Conservation (phyloP, 371 early-diverging fungal genomes). For the Mortierella sp. region DNA sequence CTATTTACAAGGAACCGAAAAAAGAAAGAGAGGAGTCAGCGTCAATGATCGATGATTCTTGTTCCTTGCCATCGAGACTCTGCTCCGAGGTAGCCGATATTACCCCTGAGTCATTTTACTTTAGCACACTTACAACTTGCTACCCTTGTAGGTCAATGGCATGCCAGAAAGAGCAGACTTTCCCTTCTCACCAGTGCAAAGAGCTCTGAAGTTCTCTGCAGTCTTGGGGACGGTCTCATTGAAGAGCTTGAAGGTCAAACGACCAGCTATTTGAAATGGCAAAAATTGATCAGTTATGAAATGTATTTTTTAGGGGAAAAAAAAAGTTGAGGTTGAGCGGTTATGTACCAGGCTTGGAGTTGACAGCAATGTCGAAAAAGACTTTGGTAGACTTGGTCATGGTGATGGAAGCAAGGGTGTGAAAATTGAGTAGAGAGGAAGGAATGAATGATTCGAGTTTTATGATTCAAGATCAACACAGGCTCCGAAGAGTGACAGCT, state of each 20-base stretch:
- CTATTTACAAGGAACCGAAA: slow-evolving; percentile 34
- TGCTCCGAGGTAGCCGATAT: neutral
- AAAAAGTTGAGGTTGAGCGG: no score
- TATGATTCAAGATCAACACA: neutral
- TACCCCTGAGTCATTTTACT: neutral
- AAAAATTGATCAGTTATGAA: neutral
- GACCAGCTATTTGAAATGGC: slow-evolving; percentile 58
- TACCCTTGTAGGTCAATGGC: slow-evolving; percentile 84
- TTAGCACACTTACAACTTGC: slow-evolving; percentile 74
- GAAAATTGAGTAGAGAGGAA: neutral
- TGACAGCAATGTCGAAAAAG: slow-evolving; percentile 72
- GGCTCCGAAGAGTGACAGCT: neutral
- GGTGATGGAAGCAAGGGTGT: slow-evolving; percentile 16
- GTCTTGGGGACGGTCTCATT: slow-evolving; percentile 90
- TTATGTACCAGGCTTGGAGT: slow-evolving; percentile 58
- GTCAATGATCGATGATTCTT: neutral
- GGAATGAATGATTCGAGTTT: neutral
- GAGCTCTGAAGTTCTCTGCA: slow-evolving; percentile 96
- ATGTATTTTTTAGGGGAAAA: neutral
- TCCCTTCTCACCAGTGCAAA: slow-evolving; percentile 85
- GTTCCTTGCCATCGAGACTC: neutral
- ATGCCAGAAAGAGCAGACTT: slow-evolving; percentile 72
- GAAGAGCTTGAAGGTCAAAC: slow-evolving; percentile 83
- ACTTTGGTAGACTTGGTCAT: slow-evolving; percentile 62
- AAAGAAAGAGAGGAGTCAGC: neutral